These are phyloP conservation scores for Leptodermis oblonga DNA, from an alignment of 257 asterid genomes.

Conservation along the genomic window DNA sequence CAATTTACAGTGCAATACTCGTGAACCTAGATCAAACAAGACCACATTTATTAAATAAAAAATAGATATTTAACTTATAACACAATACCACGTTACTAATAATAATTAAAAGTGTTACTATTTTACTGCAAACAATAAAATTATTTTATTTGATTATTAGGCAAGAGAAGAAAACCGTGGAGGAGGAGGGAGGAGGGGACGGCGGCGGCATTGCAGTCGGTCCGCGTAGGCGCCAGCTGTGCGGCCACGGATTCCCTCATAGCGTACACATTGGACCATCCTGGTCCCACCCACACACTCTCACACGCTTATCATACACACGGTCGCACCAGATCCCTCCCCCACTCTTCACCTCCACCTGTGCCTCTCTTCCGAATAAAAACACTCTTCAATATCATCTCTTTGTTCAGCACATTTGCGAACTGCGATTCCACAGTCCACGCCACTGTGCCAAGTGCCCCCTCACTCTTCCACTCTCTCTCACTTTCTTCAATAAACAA, in stretches of 20 bases:
- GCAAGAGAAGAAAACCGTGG: too few species aligned
- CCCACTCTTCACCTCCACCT: background rate
- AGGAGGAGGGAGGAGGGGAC: too few species aligned
- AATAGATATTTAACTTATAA: too few species aligned
- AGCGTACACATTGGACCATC: slow-evolving; percentile 28
- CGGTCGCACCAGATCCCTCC: background rate
- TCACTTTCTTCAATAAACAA: slow-evolving; percentile 11
- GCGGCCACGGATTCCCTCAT: slow-evolving; percentile 44
- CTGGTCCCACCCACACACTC: slow-evolving; percentile 23
- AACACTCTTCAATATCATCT: background rate
- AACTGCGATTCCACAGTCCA: background rate
- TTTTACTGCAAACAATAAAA: too few species aligned
- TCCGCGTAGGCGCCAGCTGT: slow-evolving; percentile 84
- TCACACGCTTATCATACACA: background rate
- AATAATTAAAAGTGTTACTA: too few species aligned
- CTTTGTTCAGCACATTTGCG: slow-evolving; percentile 38
- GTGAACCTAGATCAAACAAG: too few species aligned
- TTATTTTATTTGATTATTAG: too few species aligned
- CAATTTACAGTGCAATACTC: too few species aligned
- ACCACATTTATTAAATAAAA: too few species aligned
- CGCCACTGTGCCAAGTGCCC: slow-evolving; percentile 27
- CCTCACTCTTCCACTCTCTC: slow-evolving; percentile 13
- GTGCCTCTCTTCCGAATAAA: background rate
- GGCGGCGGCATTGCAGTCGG: too few species aligned
- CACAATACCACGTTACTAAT: too few species aligned